These are phyloP conservation scores for Hemileia vastatrix DNA, from an alignment of 1,284 basidiomycete genomes.

Conservation along the genomic window DNA sequence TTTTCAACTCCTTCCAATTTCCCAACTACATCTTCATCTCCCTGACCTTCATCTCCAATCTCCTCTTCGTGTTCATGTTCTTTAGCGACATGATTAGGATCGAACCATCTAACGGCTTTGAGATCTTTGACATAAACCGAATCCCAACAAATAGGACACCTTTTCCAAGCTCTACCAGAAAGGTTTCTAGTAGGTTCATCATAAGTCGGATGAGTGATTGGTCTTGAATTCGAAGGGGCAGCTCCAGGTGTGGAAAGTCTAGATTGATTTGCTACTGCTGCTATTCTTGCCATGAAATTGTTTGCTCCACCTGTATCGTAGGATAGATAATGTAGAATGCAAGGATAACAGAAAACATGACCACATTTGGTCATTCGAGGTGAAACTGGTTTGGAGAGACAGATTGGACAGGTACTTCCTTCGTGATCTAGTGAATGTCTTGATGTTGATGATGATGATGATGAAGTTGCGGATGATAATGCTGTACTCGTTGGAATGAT, in stretches of 20 bases:
- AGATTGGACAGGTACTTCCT: conserved; percentile 70
- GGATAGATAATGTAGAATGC: conserved; percentile 60
- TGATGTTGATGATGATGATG: conserved; percentile 4
- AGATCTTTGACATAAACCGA: conserved; percentile 81
- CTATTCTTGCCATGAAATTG: conserved; percentile 46
- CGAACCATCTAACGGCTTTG: conserved; percentile 65
- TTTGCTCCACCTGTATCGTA: conserved; percentile 60
- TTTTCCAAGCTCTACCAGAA: conserved; percentile 53
- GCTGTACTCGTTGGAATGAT: conserved; percentile 56
- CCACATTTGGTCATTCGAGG: conserved; percentile 98
- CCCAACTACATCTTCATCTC: background rate
- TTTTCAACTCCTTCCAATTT: background rate
- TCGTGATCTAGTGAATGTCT: conserved; percentile 24
- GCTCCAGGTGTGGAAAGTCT: background rate
- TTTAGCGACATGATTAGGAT: conserved; percentile 33
- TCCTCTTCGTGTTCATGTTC: conserved; percentile 24
- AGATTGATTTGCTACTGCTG: background rate
- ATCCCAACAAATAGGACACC: conserved; percentile 94
- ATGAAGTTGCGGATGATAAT: conserved; percentile 23
- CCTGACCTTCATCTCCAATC: background rate
- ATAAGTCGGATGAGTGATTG: background rate
- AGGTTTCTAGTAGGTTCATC: background rate
- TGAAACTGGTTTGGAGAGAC: conserved; percentile 77
- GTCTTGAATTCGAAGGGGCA: background rate
- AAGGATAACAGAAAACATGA: conserved; percentile 56